Evolutionary conservation across 2,329 filamentous ascomycete species (phyloP), one percentile per base, ranked within the genome.

Genomic region (Fusarium nisikadoi): DNA sequence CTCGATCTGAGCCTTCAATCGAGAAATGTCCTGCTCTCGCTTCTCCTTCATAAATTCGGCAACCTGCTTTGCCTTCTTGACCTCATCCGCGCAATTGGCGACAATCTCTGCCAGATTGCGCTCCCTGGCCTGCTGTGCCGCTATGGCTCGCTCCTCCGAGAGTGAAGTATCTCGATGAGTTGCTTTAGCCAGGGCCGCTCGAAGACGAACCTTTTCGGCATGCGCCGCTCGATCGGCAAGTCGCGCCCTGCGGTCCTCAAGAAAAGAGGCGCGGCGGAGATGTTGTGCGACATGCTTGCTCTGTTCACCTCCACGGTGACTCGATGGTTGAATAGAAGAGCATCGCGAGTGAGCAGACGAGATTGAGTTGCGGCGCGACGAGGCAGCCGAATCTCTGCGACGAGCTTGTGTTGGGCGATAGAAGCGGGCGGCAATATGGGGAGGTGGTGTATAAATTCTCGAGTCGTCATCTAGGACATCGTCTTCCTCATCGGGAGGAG

Each of bases 91-190:
- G 78, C 93, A 95, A 67, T 90, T 88, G 53, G 93, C 92, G 8
- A 93, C 92, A 46, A 95, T 94, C 79, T 95, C 93, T 13, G 92
- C 93, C 23, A 96, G 83, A 75, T 95, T 94, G 75, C 92, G 92
- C 83, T 95, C 92, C 64, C 94, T 88, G 2, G 93, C 92, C 72
- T 94, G 88, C 70, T 94, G 90, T 9, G 93, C 93, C 10, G 93
- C 93, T 65, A 94, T 83, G 7, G 93, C 92, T 55, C 92, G 87
- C 80, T 95, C 93, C 79, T 95, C 93, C 47, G 91, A 93, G 60
- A 90, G 86, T 5, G 88, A 89, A 36, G 84, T 89, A 73, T 91
- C 89, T 25, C 87, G 85, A 5, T 90, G 88, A 11, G 90, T 86
- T 6, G 92, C 90, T 81, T 94, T 94, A 66, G 90, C 92, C 63